These are phyloP conservation scores for Salinomyces thailandicus DNA, from an alignment of 2,329 filamentous ascomycete species.

Conservation along the genomic window DNA sequence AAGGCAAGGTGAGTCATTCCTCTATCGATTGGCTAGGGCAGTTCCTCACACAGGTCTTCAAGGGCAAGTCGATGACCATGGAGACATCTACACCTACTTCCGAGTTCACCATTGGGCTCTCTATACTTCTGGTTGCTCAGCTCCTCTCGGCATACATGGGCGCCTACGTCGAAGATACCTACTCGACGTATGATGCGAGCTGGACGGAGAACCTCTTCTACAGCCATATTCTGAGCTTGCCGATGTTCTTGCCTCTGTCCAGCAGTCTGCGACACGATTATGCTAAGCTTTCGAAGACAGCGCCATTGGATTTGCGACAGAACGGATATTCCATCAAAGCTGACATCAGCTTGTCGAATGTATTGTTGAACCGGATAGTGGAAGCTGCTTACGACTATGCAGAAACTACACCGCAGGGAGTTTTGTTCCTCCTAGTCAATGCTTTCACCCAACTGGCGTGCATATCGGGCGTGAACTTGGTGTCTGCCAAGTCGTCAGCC, in stretches of 20 bases:
- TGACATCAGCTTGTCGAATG: background rate
- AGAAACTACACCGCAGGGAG: constrained; percentile 49
- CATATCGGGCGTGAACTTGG: constrained; percentile 90
- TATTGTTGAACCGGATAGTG: background rate
- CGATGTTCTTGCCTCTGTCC: constrained; percentile 64
- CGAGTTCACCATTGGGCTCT: constrained; percentile 58
- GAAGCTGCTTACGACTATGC: constrained; percentile 4
- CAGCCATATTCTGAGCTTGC: constrained; percentile 64
- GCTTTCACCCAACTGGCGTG: constrained; percentile 88
- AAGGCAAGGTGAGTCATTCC: constrained; percentile 59
- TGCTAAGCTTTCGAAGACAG: constrained; percentile 50
- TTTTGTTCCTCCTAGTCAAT: constrained; percentile 62
- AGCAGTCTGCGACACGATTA: constrained; percentile 56
- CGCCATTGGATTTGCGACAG: constrained; percentile 42
- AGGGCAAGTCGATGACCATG: constrained; percentile 35
- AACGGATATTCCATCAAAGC: constrained; percentile 11
- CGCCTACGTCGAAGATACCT: constrained; percentile 85
- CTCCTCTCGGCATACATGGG: constrained; percentile 88
- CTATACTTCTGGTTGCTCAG: constrained; percentile 78
- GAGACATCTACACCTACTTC: constrained; percentile 31
- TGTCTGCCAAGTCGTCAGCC: constrained; percentile 78
- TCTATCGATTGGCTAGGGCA: background rate
- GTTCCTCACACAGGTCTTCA: background rate
- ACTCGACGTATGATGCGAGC: constrained; percentile 71
- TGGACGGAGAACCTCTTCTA: constrained; percentile 98